phyloP scores from a whole-genome alignment of 2,329 filamentous ascomycete species.

The Exserohilum rostratum region DNA sequence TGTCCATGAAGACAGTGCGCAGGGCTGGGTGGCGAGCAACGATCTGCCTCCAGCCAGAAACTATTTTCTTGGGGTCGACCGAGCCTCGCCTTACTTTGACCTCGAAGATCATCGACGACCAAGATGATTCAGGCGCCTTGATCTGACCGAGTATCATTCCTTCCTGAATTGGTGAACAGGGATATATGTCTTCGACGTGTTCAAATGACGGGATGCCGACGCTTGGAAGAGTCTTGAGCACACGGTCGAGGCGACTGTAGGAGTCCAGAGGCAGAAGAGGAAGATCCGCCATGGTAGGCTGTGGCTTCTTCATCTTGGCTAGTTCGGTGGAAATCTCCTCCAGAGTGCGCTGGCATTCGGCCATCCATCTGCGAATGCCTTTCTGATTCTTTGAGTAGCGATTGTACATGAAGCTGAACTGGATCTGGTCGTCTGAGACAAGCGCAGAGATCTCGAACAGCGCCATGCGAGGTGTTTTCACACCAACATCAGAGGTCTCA shows the following conservation, averaged over 20 bases:
- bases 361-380: conserved; percentile 42
- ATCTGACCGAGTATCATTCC: conserved; percentile 45
- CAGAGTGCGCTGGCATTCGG: conserved; percentile 40
- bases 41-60: conserved; percentile 39
- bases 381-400: conserved; percentile 41
- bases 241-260: conserved; percentile 36
- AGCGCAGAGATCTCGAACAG: conserved; percentile 43
- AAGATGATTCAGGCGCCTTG: conserved; percentile 38
- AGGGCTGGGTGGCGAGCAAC: conserved; percentile 42
- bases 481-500: conserved; percentile 36
- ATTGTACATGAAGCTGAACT: conserved; percentile 45
- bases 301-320: conserved; percentile 26
- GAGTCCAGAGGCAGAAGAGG: conserved; percentile 41
- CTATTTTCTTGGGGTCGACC: conserved; percentile 32
- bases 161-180: conserved; percentile 41
- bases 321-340: conserved; percentile 37
- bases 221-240: conserved; percentile 34
- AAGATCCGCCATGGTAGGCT: conserved; percentile 43
- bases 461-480: conserved; percentile 33
- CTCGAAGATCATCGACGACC: conserved; percentile 39
- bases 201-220: conserved; percentile 30
- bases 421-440: conserved; percentile 28
- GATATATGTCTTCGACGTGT: conserved; percentile 42
- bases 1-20: conserved; percentile 43
- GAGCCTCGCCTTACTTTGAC: conserved; percentile 28